Percentiles rank a stretch among this genome's conserved stretches.
Conservation (phyloP, 805 yeast species). For the Naumovozyma castellii region DNA sequence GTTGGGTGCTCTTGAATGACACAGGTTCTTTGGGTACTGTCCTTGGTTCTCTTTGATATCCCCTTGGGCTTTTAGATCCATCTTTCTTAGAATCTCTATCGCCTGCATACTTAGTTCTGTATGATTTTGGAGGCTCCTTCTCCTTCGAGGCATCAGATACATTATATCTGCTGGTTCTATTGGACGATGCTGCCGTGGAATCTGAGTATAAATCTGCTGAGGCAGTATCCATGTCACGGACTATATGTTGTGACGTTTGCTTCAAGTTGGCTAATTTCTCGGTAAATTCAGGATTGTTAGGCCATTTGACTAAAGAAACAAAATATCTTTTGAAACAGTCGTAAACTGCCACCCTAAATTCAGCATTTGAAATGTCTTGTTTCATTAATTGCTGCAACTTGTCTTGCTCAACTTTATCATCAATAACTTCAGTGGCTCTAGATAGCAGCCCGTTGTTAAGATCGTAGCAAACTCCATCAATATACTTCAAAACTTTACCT, state of each 20-base stretch:
- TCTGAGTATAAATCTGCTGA: slow-evolving; percentile 11
- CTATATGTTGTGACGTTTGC: slow-evolving; percentile 4
- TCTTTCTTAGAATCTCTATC: not conserved
- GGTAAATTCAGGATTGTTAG: slow-evolving; percentile 10
- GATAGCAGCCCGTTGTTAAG: slow-evolving; percentile 8
- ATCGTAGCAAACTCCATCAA: slow-evolving; percentile 14
- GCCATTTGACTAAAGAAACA: slow-evolving; percentile 9
- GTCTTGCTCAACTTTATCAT: slow-evolving; percentile 7
- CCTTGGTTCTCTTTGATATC: not conserved
- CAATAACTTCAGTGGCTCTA: slow-evolving; percentile 5
- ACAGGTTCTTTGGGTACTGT: not conserved
- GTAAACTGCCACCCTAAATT: slow-evolving; percentile 6
- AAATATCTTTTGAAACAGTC: slow-evolving; percentile 9
- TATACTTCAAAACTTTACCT: slow-evolving; percentile 11
- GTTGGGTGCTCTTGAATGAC: too few relatives aligned
- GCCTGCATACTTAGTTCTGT: not conserved
- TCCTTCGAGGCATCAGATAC: not conserved
- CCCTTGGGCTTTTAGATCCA: not conserved
- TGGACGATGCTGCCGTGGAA: slow-evolving; percentile 2
- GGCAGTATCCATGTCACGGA: slow-evolving; percentile 3
- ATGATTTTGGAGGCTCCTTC: not conserved
- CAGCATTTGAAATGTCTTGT: slow-evolving; percentile 6
- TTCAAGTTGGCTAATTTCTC: slow-evolving; percentile 7
- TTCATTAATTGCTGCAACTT: slow-evolving; percentile 6
- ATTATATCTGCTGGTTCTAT: slow-evolving; percentile 14